phyloP scores from a whole-genome alignment of 768 basidiomycete genomes.

The Trametes villosa region DNA sequence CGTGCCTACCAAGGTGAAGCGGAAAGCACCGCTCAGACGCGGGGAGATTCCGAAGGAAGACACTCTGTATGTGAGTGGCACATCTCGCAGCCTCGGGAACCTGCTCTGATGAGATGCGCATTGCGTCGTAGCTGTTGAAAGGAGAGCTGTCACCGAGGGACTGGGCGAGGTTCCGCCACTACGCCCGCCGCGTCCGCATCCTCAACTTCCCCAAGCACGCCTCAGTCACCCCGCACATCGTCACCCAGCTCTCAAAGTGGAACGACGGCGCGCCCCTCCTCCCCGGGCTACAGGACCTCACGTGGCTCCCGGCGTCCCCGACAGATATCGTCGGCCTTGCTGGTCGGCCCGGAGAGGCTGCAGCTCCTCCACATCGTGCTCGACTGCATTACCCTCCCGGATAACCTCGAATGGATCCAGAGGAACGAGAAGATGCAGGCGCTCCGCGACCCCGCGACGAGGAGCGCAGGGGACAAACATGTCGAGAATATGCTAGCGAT shows the following conservation, averaged over 20 bases:
- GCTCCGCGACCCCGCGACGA: background rate
- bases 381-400: background rate
- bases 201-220: background rate
- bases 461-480: background rate
- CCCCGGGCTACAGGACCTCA: background rate
- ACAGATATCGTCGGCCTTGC: background rate
- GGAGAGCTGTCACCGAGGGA: background rate
- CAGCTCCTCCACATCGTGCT: background rate
- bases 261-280: conserved; percentile 1
- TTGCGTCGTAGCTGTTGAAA: background rate
- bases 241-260: conserved; percentile 3
- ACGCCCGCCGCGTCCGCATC: background rate
- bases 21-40: background rate
- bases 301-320: background rate
- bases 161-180: background rate
- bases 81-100: no score
- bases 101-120: background rate
- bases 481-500: background rate
- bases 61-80: background rate
- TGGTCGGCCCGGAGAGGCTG: background rate
- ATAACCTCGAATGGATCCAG: background rate
- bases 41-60: background rate
- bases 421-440: background rate
- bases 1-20: background rate
- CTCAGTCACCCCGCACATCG: background rate